phyloP scores from a whole-genome alignment of 352 stramenopile species.

The Globisporangium sylvaticum region DNA sequence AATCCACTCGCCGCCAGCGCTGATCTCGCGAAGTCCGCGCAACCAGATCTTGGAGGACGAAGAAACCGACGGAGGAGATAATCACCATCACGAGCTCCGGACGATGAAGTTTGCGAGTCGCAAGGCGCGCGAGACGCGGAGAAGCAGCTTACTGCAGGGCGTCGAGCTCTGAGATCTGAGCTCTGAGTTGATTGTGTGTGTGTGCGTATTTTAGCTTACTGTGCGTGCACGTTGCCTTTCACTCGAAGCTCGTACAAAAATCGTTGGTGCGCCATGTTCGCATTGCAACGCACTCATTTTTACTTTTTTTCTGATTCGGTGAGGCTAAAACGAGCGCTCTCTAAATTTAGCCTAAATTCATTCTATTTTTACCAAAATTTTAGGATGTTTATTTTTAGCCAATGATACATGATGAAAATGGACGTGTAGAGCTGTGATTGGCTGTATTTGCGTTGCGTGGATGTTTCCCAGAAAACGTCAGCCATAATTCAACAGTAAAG shows the following conservation, averaged over 20 bases:
- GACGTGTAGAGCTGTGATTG: background rate
- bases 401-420: background rate
- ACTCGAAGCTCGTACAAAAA: too few relatives aligned
- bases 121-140: background rate
- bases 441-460: background rate
- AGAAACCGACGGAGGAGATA: background rate
- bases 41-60: background rate
- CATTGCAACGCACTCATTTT: background rate
- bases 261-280: too few relatives aligned
- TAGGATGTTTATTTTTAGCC: background rate
- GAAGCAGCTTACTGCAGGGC: background rate
- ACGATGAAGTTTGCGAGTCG: background rate
- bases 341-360: background rate
- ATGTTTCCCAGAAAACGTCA: background rate
- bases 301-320: background rate
- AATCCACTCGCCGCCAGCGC: constrained; percentile 4
- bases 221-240: too few relatives aligned
- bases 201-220: too few relatives aligned
- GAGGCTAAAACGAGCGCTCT: background rate
- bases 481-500: background rate
- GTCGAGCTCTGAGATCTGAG: background rate
- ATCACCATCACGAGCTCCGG: background rate
- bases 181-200: background rate
- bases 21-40: background rate
- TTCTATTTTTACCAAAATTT: background rate